Percentiles rank a stretch among this genome's conserved stretches.
Evolutionary conservation across 2,329 filamentous ascomycete species (phyloP).

Genomic region (Capronia americana): DNA sequence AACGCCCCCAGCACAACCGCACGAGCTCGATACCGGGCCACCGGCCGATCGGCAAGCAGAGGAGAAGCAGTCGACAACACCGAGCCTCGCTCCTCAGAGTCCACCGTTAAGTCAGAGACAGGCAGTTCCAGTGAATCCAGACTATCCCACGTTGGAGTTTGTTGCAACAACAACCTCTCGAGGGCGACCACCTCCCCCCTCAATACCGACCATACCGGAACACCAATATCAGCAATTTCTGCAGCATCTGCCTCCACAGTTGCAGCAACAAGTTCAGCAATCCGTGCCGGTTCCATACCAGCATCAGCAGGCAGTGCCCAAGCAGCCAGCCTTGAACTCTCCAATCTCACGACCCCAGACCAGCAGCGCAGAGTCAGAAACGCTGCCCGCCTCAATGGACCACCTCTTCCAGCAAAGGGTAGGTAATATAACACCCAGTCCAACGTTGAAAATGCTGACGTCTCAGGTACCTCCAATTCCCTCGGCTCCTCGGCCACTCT

Average conservation of each 20-base stretch:
- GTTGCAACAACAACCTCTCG: conserved; percentile 21
- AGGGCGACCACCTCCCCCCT: conserved; percentile 20
- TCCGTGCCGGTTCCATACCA: conserved; percentile 18
- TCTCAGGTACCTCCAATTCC: conserved; percentile 21
- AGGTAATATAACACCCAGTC: neutral
- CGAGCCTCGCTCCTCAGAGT: neutral
- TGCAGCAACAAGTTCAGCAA: conserved; percentile 17
- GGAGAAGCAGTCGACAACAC: neutral
- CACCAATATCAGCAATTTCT: conserved; percentile 13
- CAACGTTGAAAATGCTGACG: neutral
- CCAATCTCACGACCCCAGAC: conserved; percentile 16
- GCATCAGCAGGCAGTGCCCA: neutral
- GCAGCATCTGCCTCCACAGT: neutral
- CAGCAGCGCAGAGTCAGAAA: neutral
- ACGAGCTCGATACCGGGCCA: conserved; percentile 18
- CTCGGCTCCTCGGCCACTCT: conserved; percentile 26
- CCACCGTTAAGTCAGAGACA: conserved; percentile 7
- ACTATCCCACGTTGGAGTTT: conserved; percentile 33
- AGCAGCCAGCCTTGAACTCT: neutral
- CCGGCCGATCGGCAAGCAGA: neutral
- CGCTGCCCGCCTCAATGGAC: neutral
- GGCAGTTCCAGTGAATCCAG: conserved; percentile 26
- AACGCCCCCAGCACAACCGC: neutral
- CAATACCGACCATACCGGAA: neutral
- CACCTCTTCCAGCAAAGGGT: conserved; percentile 13